phyloP scores from a whole-genome alignment of 768 basidiomycete genomes.

The Russula vinacea region DNA sequence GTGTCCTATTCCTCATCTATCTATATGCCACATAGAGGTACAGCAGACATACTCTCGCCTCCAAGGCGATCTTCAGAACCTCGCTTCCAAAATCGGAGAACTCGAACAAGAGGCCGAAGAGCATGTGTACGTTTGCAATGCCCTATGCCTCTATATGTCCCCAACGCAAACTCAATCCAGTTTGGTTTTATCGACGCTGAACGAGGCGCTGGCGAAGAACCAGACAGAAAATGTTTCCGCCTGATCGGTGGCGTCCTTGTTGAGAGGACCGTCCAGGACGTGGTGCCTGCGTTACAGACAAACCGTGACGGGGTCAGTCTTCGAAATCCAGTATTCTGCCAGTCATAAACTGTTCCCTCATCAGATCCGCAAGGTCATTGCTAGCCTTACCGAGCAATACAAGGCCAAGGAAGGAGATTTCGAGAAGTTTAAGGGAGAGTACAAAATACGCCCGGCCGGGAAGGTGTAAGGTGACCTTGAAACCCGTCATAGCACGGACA shows the following conservation, averaged over 20 bases:
- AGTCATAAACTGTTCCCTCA: conserved; percentile 26
- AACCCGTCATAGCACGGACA: not conserved
- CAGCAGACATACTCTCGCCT: conserved; percentile 77
- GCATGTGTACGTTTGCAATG: conserved; percentile 63
- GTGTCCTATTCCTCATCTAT: conserved; percentile 4
- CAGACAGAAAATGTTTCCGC: conserved; percentile 92
- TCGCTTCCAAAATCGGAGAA: conserved; percentile 94
- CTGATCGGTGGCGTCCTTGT: conserved; percentile 94
- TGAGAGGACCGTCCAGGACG: conserved; percentile 92
- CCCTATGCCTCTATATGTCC: not conserved
- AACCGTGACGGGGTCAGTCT: conserved; percentile 78
- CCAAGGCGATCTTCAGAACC: conserved; percentile 85
- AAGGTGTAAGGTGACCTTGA: conserved; percentile 3
- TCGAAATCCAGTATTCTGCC: conserved; percentile 11
- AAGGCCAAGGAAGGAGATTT: conserved; percentile 84
- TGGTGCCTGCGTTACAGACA: conserved; percentile 85
- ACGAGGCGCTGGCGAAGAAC: conserved; percentile 78
- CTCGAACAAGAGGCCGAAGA: conserved; percentile 95
- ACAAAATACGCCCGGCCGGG: conserved; percentile 60
- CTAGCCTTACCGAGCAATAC: conserved; percentile 80
- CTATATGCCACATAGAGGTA: conserved; percentile 59
- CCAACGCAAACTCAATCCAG: conserved; percentile 42
- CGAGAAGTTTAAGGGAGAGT: conserved; percentile 72
- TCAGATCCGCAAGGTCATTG: conserved; percentile 80
- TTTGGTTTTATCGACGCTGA: conserved; percentile 82